Evolutionary conservation across 2,329 filamentous ascomycete genomes (phyloP).

Genomic region (Colletotrichum tofieldiae): DNA sequence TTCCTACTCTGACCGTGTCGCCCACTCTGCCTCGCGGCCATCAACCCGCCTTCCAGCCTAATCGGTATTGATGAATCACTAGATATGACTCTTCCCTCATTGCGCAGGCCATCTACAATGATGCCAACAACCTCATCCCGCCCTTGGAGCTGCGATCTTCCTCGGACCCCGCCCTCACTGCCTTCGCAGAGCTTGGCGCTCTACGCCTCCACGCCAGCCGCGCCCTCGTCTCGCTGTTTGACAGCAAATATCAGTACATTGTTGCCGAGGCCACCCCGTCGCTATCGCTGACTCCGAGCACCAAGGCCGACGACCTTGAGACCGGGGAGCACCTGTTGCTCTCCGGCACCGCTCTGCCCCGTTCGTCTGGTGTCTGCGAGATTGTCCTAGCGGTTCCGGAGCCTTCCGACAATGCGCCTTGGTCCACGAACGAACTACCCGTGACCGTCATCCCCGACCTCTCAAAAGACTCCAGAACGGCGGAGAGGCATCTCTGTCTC

Average conservation of each 20-base stretch:
- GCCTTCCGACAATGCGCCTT: not conserved
- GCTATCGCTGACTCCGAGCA: conserved; percentile 53
- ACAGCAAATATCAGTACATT: conserved; percentile 62
- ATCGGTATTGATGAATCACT: not conserved
- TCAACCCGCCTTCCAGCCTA: not conserved
- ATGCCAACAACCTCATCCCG: conserved; percentile 44
- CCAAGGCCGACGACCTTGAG: conserved; percentile 39
- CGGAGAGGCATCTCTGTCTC: conserved; percentile 46
- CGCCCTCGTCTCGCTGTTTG: conserved; percentile 68
- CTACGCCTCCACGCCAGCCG: conserved; percentile 58
- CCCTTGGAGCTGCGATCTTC: conserved; percentile 47
- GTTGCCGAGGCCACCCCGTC: conserved; percentile 65
- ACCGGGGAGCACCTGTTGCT: conserved; percentile 44
- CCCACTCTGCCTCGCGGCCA: not conserved
- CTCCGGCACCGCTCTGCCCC: conserved; percentile 50
- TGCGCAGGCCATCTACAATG: conserved; percentile 41
- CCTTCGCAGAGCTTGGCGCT: conserved; percentile 65
- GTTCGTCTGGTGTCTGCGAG: conserved; percentile 50
- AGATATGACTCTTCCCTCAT: conserved; percentile 41
- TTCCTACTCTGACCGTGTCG: not conserved
- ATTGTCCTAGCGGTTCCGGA: conserved; percentile 42
- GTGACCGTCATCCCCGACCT: conserved; percentile 56
- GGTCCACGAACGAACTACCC: conserved; percentile 46
- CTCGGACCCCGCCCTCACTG: conserved; percentile 59
- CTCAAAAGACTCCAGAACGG: conserved; percentile 50